Percentiles rank a stretch among this genome's conserved stretches.
These are phyloP conservation scores for Sordaria brevicollis DNA, from an alignment of 495 filamentous ascomycete species.

Conservation along the genomic window DNA sequence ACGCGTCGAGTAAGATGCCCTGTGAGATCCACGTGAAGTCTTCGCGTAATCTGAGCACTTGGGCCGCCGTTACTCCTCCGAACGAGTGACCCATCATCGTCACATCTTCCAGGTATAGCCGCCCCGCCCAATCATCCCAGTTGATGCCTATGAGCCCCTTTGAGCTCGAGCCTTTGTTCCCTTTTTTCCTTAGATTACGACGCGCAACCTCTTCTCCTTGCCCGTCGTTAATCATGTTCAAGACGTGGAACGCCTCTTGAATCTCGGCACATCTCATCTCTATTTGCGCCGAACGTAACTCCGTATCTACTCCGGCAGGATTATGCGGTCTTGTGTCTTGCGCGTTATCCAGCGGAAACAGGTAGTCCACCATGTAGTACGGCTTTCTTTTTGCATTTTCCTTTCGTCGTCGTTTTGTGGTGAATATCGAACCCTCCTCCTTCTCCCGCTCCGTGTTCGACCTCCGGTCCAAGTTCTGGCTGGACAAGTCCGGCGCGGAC, in stretches of 20 bases:
- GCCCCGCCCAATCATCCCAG: conserved; percentile 27
- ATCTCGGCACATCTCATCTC: conserved; percentile 55
- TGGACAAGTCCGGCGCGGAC: conserved; percentile 11
- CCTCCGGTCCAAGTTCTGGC: conserved; percentile 9
- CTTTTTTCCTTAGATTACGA: conserved; percentile 39
- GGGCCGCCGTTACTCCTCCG: conserved; percentile 51
- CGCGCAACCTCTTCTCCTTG: conserved; percentile 26
- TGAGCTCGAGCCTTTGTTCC: conserved; percentile 41
- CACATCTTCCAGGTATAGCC: conserved; percentile 42
- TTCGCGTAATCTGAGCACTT: conserved; percentile 41
- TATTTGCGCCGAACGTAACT: conserved; percentile 45
- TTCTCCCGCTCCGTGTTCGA: conserved; percentile 1
- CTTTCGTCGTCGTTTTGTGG: neutral
- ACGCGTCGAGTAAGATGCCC: conserved; percentile 50
- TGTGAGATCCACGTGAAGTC: conserved; percentile 41
- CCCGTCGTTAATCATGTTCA: conserved; percentile 45
- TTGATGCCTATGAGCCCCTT: conserved; percentile 26
- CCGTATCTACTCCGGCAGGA: conserved; percentile 21
- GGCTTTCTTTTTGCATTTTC: conserved; percentile 1
- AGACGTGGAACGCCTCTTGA: conserved; percentile 41
- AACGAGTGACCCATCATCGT: conserved; percentile 57
- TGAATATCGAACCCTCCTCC: neutral
- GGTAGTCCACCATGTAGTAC: conserved; percentile 33
- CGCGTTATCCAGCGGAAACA: conserved; percentile 32
- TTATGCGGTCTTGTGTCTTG: conserved; percentile 28